These are phyloP conservation scores for Sclerotinia minor DNA, from an alignment of 2,329 filamentous ascomycete genomes.

Conservation along the genomic window DNA sequence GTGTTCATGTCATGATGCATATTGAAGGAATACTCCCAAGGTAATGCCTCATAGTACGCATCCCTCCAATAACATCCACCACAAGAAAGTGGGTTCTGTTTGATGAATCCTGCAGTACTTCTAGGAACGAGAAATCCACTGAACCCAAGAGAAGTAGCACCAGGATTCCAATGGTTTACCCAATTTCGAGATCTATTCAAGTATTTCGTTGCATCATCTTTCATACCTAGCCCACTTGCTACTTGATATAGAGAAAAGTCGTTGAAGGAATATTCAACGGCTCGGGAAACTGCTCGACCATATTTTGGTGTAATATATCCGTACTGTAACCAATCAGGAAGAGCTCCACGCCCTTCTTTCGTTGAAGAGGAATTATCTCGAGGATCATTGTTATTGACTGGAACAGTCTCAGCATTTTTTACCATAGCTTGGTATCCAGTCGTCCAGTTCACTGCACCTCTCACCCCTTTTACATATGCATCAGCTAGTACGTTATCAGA, in stretches of 20 bases:
- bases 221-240: conserved; percentile 59
- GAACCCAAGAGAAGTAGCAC: conserved; percentile 58
- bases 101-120: conserved; percentile 48
- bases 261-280: conserved; percentile 68
- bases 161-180: conserved; percentile 69
- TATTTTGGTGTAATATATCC: conserved; percentile 67
- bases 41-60: conserved; percentile 52
- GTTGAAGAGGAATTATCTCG: conserved; percentile 57
- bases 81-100: conserved; percentile 51
- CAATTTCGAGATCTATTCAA: conserved; percentile 66
- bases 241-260: conserved; percentile 69
- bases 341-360: conserved; percentile 66
- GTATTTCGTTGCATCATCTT: conserved; percentile 59
- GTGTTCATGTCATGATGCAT: conserved; percentile 56
- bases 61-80: conserved; percentile 57
- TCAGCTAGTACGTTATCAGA: conserved; percentile 72
- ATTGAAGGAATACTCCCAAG: conserved; percentile 58
- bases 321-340: conserved; percentile 65
- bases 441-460: conserved; percentile 61
- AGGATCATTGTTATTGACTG: conserved; percentile 58
- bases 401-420: conserved; percentile 63
- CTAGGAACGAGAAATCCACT: conserved; percentile 67
- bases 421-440: conserved; percentile 62
- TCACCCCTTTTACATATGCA: conserved; percentile 67
- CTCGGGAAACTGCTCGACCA: conserved; percentile 61